Conservation (phyloP, 2,329 filamentous ascomycete genomes). For the Thelonectria blattea region DNA sequence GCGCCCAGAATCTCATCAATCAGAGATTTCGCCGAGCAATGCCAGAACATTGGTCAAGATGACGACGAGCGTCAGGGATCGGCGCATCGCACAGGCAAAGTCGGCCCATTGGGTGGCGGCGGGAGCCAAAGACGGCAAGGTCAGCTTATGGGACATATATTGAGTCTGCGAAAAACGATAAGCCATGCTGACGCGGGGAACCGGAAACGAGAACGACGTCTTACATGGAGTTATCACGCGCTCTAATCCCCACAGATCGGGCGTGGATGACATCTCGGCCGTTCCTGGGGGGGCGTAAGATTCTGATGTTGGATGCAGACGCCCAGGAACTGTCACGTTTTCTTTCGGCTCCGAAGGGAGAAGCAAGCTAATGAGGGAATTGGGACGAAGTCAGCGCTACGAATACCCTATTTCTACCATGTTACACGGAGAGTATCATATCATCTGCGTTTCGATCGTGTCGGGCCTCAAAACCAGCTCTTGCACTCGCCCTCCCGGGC, state of each 20-base stretch:
- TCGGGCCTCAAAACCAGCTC: no score
- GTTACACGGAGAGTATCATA: no score
- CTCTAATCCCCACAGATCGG: neutral
- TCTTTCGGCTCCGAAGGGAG: no score
- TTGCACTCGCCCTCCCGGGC: neutral
- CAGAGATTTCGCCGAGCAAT: neutral
- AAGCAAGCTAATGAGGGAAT: no score
- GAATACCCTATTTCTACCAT: no score
- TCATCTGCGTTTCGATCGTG: no score
- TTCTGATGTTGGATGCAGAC: no score
- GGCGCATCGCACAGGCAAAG: slow-evolving; percentile 68
- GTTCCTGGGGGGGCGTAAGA: neutral
- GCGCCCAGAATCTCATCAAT: neutral
- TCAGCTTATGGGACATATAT: slow-evolving; percentile 96
- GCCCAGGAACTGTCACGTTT: no score
- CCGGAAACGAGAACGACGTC: neutral
- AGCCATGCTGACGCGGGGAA: slow-evolving; percentile 8
- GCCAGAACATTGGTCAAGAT: slow-evolving; percentile 10
- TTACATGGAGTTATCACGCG: neutral
- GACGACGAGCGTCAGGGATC: slow-evolving; percentile 60
- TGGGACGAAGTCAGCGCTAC: no score
- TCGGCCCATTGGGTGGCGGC: slow-evolving; percentile 86
- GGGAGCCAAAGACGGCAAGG: slow-evolving; percentile 92
- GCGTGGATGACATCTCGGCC: neutral
- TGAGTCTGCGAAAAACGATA: slow-evolving; percentile 43